Conservation (phyloP, 805 yeast genomes). For the Metschnikowia lachancei region DNA sequence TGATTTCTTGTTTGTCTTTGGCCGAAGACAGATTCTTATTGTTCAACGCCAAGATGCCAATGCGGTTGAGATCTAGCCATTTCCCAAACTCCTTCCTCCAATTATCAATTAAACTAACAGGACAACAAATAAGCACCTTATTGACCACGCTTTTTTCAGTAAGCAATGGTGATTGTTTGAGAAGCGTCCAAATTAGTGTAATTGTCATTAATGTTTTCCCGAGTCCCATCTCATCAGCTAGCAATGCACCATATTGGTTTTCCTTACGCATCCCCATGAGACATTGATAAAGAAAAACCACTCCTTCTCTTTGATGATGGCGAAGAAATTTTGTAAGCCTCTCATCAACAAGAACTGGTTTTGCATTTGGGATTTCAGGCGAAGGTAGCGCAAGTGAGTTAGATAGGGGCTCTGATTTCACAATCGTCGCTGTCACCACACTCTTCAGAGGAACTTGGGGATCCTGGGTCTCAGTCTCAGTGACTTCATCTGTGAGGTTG, state of each 20-base stretch:
- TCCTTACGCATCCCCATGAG: slow-evolving; percentile 63
- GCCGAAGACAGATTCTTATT: slow-evolving; percentile 44
- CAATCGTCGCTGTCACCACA: not conserved
- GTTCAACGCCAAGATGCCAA: slow-evolving; percentile 64
- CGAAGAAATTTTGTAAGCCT: slow-evolving; percentile 52
- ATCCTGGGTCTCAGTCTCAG: not conserved
- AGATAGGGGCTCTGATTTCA: not conserved
- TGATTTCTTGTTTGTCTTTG: slow-evolving; percentile 56
- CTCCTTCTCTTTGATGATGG: slow-evolving; percentile 85
- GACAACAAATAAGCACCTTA: slow-evolving; percentile 80
- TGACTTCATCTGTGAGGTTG: not conserved
- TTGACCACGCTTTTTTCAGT: slow-evolving; percentile 38
- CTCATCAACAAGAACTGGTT: slow-evolving; percentile 60
- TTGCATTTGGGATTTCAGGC: not conserved
- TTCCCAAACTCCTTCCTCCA: slow-evolving; percentile 88
- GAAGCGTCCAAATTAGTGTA: slow-evolving; percentile 75
- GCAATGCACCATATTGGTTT: slow-evolving; percentile 64
- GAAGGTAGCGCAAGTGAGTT: slow-evolving; percentile 4
- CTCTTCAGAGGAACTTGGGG: not conserved
- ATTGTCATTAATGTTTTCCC: slow-evolving; percentile 86
- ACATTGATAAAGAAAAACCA: slow-evolving; percentile 76
- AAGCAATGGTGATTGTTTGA: slow-evolving; percentile 57
- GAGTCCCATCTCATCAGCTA: slow-evolving; percentile 98
- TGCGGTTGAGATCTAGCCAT: slow-evolving; percentile 70
- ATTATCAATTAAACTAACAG: slow-evolving; percentile 82